Conservation (phyloP, 2,329 filamentous ascomycete species). For the Cylindrodendrum hubeiense region DNA sequence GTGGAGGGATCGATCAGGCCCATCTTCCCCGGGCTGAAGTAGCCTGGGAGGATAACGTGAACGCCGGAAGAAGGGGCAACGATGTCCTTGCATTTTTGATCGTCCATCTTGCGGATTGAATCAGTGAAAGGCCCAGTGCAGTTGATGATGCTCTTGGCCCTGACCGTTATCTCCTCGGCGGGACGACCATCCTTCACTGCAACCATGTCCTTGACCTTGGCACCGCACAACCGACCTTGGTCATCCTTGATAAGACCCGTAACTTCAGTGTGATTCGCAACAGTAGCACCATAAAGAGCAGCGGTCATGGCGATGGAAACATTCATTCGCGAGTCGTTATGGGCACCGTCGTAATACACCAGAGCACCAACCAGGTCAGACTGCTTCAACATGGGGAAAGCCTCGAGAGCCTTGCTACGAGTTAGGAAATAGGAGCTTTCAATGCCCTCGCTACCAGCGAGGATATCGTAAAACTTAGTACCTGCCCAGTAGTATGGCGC, state of each 20-base stretch:
- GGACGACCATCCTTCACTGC: constrained; percentile 71
- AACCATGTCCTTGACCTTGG: constrained; percentile 78
- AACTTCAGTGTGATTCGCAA: constrained; percentile 87
- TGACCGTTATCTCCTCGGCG: constrained; percentile 75
- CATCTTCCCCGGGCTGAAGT: constrained; percentile 88
- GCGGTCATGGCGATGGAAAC: constrained; percentile 90
- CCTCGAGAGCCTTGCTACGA: constrained; percentile 86
- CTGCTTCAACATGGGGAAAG: constrained; percentile 89
- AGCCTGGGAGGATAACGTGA: constrained; percentile 88
- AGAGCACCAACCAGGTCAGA: constrained; percentile 83
- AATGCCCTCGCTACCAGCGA: constrained; percentile 88
- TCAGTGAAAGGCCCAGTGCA: constrained; percentile 91
- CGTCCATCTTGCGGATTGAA: constrained; percentile 87
- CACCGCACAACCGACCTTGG: constrained; percentile 79
- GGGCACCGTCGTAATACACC: constrained; percentile 92
- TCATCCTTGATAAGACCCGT: constrained; percentile 81
- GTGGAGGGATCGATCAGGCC: constrained; percentile 88
- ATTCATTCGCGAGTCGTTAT: constrained; percentile 95
- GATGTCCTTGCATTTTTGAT: constrained; percentile 78
- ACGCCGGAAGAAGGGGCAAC: constrained; percentile 88
- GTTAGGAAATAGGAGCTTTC: constrained; percentile 91
- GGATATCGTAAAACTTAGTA: constrained; percentile 86
- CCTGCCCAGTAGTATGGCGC: constrained; percentile 82
- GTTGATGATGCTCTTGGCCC: constrained; percentile 86
- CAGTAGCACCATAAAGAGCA: constrained; percentile 85